Conservation (phyloP, 768 basidiomycete species). For the Leucogyrophana mollusca region DNA sequence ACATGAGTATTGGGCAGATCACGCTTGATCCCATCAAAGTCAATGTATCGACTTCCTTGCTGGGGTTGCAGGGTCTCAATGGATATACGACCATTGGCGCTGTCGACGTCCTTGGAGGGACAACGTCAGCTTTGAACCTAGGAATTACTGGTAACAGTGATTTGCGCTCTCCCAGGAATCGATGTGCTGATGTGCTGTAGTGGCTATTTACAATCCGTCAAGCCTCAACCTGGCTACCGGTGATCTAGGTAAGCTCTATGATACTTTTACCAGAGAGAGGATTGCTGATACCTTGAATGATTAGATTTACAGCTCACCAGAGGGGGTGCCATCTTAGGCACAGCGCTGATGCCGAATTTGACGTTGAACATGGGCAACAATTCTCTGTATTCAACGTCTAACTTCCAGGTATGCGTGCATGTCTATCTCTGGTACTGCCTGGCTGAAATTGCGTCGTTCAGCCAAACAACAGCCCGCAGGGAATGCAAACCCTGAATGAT, state of each 20-base stretch:
- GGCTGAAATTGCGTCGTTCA: slow-evolving; percentile 17
- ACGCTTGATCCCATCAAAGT: slow-evolving; percentile 72
- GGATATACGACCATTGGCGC: slow-evolving; percentile 51
- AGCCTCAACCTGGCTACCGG: slow-evolving; percentile 61
- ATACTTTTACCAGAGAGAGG: background rate
- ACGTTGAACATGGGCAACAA: slow-evolving; percentile 62
- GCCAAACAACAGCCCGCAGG: slow-evolving; percentile 61
- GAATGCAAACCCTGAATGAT: slow-evolving; percentile 60
- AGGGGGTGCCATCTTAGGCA: slow-evolving; percentile 54
- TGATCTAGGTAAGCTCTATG: slow-evolving; percentile 51
- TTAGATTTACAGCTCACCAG: slow-evolving; percentile 57
- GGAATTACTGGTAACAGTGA: slow-evolving; percentile 49
- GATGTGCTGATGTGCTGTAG: slow-evolving; percentile 25
- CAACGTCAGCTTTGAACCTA: slow-evolving; percentile 54
- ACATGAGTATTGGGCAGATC: slow-evolving; percentile 60
- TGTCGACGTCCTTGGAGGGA: slow-evolving; percentile 70
- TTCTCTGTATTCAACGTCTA: slow-evolving; percentile 45
- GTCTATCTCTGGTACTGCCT: background rate
- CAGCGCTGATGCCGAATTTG: slow-evolving; percentile 58
- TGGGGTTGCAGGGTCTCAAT: slow-evolving; percentile 61
- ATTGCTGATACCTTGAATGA: slow-evolving; percentile 1
- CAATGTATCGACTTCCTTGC: slow-evolving; percentile 60
- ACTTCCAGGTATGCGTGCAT: slow-evolving; percentile 42
- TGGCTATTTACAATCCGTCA: slow-evolving; percentile 67
- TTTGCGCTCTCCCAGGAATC: background rate